Evolutionary conservation across 2,329 filamentous ascomycete genomes (phyloP).

Genomic region (Teratosphaeria pseudoeucalypti): DNA sequence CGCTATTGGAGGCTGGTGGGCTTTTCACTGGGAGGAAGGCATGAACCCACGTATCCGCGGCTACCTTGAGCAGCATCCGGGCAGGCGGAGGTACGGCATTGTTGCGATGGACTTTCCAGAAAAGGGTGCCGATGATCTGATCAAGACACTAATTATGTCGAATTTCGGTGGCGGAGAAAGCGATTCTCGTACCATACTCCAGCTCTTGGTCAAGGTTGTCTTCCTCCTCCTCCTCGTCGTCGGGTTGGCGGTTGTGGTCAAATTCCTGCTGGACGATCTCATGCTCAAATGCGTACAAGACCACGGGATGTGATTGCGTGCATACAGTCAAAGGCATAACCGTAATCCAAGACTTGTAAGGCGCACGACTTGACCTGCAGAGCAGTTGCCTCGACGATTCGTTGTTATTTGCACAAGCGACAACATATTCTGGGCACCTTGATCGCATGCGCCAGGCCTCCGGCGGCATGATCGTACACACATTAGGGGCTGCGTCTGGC

Average conservation of each 20-base stretch:
- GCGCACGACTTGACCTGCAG: neutral
- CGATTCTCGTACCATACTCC: neutral
- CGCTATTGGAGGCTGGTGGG: slow-evolving; percentile 35
- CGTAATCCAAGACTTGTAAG: neutral
- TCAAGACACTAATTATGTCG: slow-evolving; percentile 27
- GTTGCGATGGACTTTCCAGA: slow-evolving; percentile 28
- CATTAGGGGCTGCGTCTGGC: too few species aligned
- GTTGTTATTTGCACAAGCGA: too few species aligned
- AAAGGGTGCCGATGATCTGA: slow-evolving; percentile 30
- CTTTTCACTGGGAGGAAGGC: slow-evolving; percentile 34
- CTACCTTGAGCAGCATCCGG: slow-evolving; percentile 19
- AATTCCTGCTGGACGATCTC: slow-evolving; percentile 45
- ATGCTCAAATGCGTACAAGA: neutral
- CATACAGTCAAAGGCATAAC: neutral
- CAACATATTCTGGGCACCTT: too few species aligned
- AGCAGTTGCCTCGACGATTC: neutral
- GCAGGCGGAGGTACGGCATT: slow-evolving; percentile 24
- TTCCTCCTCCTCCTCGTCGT: slow-evolving; percentile 52
- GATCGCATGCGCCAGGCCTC: too few species aligned
- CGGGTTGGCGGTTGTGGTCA: slow-evolving; percentile 48
- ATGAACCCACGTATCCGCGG: slow-evolving; percentile 33
- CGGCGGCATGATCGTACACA: too few species aligned
- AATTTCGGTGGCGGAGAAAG: neutral
- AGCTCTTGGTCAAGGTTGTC: slow-evolving; percentile 26
- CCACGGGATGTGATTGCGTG: neutral